Evolutionary conservation across 345 rosid genomes (phyloP).

Genomic region (Dipteronia dyeriana): DNA sequence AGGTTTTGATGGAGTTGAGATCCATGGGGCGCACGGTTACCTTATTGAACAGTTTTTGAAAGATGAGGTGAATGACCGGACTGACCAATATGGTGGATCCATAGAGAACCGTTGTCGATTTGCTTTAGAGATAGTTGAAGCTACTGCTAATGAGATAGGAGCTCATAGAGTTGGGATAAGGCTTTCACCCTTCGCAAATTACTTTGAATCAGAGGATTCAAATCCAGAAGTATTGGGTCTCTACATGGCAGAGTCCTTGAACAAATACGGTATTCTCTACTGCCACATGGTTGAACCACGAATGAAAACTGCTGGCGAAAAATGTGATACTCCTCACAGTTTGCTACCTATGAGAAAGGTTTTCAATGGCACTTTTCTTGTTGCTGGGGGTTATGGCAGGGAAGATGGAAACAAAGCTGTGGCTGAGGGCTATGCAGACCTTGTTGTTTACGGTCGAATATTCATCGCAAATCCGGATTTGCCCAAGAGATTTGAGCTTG

Average conservation of each 20-base stretch:
- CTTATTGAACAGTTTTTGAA: constrained; percentile 69
- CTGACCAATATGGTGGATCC: constrained; percentile 67
- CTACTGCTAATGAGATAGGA: constrained; percentile 60
- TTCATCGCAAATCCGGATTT: constrained; percentile 78
- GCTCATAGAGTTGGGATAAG: constrained; percentile 66
- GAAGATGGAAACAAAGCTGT: constrained; percentile 59
- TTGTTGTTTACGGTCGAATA: constrained; percentile 62
- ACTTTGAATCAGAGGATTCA: constrained; percentile 54
- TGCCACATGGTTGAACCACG: constrained; percentile 73
- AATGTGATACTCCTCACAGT: constrained; percentile 27
- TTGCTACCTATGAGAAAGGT: constrained; percentile 63
- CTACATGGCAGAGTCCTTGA: constrained; percentile 61
- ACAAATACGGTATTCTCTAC: constrained; percentile 51
- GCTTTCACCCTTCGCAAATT: constrained; percentile 57
- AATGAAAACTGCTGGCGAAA: constrained; percentile 40
- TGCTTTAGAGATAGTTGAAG: constrained; percentile 59
- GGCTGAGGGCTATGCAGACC: constrained; percentile 48
- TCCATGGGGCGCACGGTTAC: constrained; percentile 73
- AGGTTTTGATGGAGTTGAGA: constrained; percentile 82
- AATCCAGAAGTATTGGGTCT: constrained; percentile 60
- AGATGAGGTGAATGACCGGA: constrained; percentile 64
- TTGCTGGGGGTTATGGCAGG: constrained; percentile 54
- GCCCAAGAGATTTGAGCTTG: constrained; percentile 60
- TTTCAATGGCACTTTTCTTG: constrained; percentile 64
- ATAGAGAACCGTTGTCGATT: constrained; percentile 66